phyloP scores from a whole-genome alignment of 192 early-diverging fungal genomes.

The Linnemannia schmuckeri region DNA sequence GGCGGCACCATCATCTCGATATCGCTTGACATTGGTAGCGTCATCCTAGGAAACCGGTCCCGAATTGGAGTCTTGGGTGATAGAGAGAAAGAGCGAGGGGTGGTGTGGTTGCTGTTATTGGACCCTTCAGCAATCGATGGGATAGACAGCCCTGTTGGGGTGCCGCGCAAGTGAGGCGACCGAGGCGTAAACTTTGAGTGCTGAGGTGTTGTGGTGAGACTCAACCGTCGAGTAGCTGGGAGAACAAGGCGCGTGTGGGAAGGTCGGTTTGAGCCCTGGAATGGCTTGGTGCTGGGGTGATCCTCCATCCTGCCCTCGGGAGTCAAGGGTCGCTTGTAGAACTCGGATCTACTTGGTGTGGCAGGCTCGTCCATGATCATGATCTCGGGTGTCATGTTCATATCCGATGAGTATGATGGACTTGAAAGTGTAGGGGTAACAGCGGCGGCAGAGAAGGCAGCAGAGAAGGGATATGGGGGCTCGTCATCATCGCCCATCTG shows the following conservation, averaged over 20 bases:
- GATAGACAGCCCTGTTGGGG: background rate
- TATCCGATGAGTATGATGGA: background rate
- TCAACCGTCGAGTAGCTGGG: background rate
- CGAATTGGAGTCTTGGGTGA: conserved; percentile 42
- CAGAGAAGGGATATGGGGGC: conserved; percentile 50
- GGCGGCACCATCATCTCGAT: conserved; percentile 30
- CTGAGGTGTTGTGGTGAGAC: background rate
- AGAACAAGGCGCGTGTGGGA: background rate
- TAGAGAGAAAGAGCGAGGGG: background rate
- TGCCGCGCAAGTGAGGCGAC: background rate
- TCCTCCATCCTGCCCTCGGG: conserved; percentile 22
- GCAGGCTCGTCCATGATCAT: conserved; percentile 18
- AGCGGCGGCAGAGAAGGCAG: conserved; percentile 20
- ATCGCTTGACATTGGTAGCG: background rate
- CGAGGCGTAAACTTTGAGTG: background rate
- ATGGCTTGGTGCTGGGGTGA: conserved; percentile 42
- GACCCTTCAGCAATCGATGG: background rate
- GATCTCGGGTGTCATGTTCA: background rate
- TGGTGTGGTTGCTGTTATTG: background rate
- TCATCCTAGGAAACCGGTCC: conserved; percentile 19
- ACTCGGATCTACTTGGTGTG: conserved; percentile 27
- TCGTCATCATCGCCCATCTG: conserved; percentile 48
- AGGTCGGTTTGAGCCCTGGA: conserved; percentile 23
- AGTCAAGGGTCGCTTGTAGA: conserved; percentile 34
- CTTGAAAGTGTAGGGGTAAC: background rate